Conservation (phyloP, 345 rosid species). For the Ceriops decandra region DNA sequence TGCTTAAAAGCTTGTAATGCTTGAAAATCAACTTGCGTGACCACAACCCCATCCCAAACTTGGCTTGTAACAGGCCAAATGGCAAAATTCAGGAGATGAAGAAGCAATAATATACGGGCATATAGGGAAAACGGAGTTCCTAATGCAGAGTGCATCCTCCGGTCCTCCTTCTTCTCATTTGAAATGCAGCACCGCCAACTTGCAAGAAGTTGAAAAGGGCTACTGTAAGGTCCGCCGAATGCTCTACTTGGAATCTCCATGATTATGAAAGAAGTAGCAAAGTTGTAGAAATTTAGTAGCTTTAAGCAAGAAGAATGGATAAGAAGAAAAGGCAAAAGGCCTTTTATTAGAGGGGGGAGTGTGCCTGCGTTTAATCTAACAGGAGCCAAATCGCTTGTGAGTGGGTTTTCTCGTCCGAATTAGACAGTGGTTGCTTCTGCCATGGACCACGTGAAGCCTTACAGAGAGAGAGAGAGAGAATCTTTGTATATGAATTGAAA, state of each 20-base stretch:
- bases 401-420: slow-evolving; percentile 39
- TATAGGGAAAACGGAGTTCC: background rate
- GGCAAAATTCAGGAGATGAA: slow-evolving; percentile 2
- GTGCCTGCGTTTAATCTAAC: slow-evolving; percentile 24
- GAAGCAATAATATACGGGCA: slow-evolving; percentile 3
- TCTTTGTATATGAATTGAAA: slow-evolving; percentile 32
- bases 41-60: slow-evolving; percentile 26
- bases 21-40: slow-evolving; percentile 25
- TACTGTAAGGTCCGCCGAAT: background rate
- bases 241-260: slow-evolving; percentile 10
- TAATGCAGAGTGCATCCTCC: slow-evolving; percentile 4
- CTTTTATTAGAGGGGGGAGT: background rate
- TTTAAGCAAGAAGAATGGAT: background rate
- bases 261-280: background rate
- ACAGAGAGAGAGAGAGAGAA: slow-evolving; percentile 32
- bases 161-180: slow-evolving; percentile 27
- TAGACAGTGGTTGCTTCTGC: slow-evolving; percentile 21
- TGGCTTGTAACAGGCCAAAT: slow-evolving; percentile 15
- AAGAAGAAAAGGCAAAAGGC: background rate
- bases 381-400: slow-evolving; percentile 20
- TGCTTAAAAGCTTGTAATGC: slow-evolving; percentile 28
- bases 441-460: slow-evolving; percentile 43
- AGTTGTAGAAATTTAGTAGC: background rate
- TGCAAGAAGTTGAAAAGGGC: slow-evolving; percentile 14
- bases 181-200: slow-evolving; percentile 25